Base-by-base conservation (phyloP, 257 asterid genomes). In the Solanum peruvianum region DNA sequence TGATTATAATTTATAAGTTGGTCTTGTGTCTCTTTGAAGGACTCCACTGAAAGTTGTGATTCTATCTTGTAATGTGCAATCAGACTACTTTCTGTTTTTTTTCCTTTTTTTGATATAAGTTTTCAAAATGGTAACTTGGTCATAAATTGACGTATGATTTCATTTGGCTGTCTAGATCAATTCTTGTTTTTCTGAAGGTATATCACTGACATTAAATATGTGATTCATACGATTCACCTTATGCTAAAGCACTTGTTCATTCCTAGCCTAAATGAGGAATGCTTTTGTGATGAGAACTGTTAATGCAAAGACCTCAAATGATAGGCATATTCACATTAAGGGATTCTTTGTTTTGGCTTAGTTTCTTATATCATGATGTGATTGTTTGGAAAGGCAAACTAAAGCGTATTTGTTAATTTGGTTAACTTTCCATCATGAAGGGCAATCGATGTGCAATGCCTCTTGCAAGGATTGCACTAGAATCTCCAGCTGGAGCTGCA, bases 401-500 rank as follows among this genome's bases (percentile, higher is more conserved):
- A 49, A 86, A 33, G 39, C 44, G 16, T 49, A 44, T 49, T 15
- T 15, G 33, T 86, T 70, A 77, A 44, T 77, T 76, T 91, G 45
- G 62, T 44, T 62, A 2, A 58, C 47, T 85, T 90, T 75, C 35
- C 44, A 35, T 66, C 78, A 16, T 91, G 44, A 83, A 97, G 99
- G 99, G 99, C 42, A 75, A 86, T 87, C 97, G 98, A 21, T 90
- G 73, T 91, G 91, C 98, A 82, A 94, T 95, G 98, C 99, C 99
- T 39, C 92, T 92, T 56, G 89, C 98, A 84, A 90, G 95, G 88
- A 84, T 97, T 72, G 93, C 93, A 73, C 81, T 97, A 82, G 91
- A 92, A 87, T 91, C 99, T 85, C 99, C 99, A 35, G 99, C 97
- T 87, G 99, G 99, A 33, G 93, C 97, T 89, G 99, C 98, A 35